Conservation (phyloP, 2,329 filamentous ascomycete genomes). For the Pestalotiopsis sp. region DNA sequence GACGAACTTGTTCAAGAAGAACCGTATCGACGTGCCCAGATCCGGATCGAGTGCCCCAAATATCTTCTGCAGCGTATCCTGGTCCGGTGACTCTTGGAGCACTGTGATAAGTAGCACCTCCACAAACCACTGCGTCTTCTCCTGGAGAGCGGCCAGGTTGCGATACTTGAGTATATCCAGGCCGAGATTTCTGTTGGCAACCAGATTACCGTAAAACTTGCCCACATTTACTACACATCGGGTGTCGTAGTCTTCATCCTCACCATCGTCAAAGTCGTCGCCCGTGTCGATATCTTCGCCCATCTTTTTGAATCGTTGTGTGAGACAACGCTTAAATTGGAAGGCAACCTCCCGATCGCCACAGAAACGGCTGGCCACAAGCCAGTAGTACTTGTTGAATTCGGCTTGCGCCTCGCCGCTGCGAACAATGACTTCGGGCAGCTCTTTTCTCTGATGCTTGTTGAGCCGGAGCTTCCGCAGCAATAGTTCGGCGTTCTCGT, state of each 20-base stretch:
- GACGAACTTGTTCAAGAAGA: conserved; percentile 78
- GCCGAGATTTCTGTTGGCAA: conserved; percentile 47
- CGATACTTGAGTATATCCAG: conserved; percentile 66
- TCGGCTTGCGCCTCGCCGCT: conserved; percentile 80
- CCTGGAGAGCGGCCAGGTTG: conserved; percentile 76
- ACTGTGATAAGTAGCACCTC: conserved; percentile 79
- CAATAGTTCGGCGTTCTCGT: conserved; percentile 79
- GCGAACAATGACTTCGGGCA: conserved; percentile 84
- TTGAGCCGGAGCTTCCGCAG: conserved; percentile 83
- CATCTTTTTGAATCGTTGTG: conserved; percentile 82
- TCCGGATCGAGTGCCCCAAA: conserved; percentile 68
- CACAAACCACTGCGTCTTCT: conserved; percentile 76
- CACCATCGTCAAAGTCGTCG: conserved; percentile 64
- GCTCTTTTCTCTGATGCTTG: conserved; percentile 82
- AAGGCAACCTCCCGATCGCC: conserved; percentile 75
- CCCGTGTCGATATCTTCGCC: conserved; percentile 68
- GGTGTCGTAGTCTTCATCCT: conserved; percentile 55
- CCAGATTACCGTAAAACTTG: conserved; percentile 55
- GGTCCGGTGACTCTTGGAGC: conserved; percentile 65
- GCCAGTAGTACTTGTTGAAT: conserved; percentile 92
- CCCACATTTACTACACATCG: conserved; percentile 55
- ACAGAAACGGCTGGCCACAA: conserved; percentile 81
- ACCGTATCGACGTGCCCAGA: conserved; percentile 75
- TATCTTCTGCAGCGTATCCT: conserved; percentile 60
- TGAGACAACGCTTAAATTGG: conserved; percentile 84